phyloP scores from a whole-genome alignment of 1,284 basidiomycete genomes.

The Ceratobasidium sp. region DNA sequence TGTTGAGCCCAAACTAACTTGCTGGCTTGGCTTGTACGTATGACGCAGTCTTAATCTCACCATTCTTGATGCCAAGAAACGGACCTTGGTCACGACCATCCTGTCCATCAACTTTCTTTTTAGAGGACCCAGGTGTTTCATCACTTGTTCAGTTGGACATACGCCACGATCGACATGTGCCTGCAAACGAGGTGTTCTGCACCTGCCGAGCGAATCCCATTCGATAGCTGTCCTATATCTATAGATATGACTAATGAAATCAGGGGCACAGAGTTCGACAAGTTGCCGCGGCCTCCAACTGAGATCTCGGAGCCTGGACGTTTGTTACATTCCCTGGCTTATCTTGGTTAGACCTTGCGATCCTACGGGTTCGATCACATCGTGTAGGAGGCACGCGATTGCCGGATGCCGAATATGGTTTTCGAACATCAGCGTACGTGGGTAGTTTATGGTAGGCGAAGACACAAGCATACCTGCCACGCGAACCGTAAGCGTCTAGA shows the following conservation, averaged over 20 bases:
- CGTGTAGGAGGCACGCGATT: background rate
- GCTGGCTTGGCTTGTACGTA: constrained; percentile 19
- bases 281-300: constrained; percentile 31
- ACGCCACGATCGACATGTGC: background rate
- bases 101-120: background rate
- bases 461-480: background rate
- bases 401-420: background rate
- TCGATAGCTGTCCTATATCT: background rate
- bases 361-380: constrained; percentile 3
- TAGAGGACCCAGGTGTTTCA: background rate
- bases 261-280: background rate
- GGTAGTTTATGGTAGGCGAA: constrained; percentile 6
- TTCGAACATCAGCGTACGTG: background rate
- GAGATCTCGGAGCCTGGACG: constrained; percentile 27
- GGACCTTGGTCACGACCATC: background rate
- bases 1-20: background rate
- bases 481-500: constrained; percentile 2
- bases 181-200: background rate
- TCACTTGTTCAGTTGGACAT: background rate
- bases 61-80: constrained; percentile 22
- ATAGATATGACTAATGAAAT: background rate
- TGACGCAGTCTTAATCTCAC: constrained; percentile 24
- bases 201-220: background rate
- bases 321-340: background rate
- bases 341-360: background rate